phyloP scores from a whole-genome alignment of 78 protist species.

The Isochrysis galbana region DNA sequence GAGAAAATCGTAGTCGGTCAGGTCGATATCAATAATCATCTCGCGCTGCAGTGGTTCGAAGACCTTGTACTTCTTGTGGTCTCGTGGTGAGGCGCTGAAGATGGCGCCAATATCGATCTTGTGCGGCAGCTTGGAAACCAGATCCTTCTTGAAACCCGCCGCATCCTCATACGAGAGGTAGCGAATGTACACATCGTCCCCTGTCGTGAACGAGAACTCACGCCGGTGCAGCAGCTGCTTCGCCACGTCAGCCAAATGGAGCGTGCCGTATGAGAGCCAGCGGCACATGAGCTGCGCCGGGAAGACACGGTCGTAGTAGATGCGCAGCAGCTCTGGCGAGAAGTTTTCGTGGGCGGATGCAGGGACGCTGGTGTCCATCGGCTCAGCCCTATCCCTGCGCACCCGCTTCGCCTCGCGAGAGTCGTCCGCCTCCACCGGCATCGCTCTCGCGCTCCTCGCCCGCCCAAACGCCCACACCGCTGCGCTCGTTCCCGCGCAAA shows the following conservation, averaged over 20 bases:
- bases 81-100: neutral
- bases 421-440: no score
- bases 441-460: no score
- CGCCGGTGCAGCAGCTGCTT: neutral
- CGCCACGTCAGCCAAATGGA: neutral
- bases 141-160: slow-evolving; percentile 4
- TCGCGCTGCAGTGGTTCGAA: slow-evolving; percentile 26
- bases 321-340: neutral
- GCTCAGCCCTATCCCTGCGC: no score
- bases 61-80: slow-evolving; percentile 10
- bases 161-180: slow-evolving; percentile 25
- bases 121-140: slow-evolving; percentile 5
- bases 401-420: no score
- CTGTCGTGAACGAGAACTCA: slow-evolving; percentile 50
- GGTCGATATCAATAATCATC: slow-evolving; percentile 90
- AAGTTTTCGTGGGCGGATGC: neutral
- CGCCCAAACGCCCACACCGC: no score
- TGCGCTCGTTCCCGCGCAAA: no score
- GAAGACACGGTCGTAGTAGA: slow-evolving; percentile 39
- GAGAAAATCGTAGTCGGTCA: slow-evolving; percentile 96
- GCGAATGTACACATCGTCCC: slow-evolving; percentile 42
- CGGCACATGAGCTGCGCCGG: slow-evolving; percentile 33
- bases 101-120: slow-evolving; percentile 53
- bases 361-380: no score
- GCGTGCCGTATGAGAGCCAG: slow-evolving; percentile 34